Evolutionary conservation across 306 rosid species (phyloP), one percentile per base, ranked within the genome.

Genomic region (Biancaea sappan): DNA sequence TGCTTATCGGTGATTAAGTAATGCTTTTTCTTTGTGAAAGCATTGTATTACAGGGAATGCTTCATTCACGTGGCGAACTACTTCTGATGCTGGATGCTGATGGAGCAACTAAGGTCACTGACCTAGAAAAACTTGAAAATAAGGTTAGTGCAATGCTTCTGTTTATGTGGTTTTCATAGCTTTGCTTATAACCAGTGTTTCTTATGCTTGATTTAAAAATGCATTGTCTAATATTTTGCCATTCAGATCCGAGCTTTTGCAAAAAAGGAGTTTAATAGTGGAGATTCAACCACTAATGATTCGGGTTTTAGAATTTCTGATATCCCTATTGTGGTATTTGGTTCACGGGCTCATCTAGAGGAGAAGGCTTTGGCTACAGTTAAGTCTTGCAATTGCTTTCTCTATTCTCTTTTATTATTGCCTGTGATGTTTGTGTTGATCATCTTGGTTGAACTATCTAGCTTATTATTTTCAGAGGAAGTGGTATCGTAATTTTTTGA

Each of bases 31-130:
- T 79, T 71, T 82, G 66, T 76, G 91, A 86, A 94, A 91, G 94
- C 94, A 91, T 89, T 78, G 80, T 73, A 80, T 91, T 89, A 91
- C 93, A 94, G 98, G 98, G 98, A 53, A 94, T 94, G 94, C 81
- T 94, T 81, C 98, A 94, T 88, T 89, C 98, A 56, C 96, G 98
- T 69, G 98, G 98, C 81, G 97, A 94, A 71, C 71, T 94, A 79
- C 92, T 94, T 82, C 87, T 94, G 61, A 94, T 94, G 98, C 81
- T 94, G 72, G 98, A 94, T 80, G 98, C 98, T 74, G 98, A 94
- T 88, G 98, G 98, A 73, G 98, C 98, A 83, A 94, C 97, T 34
- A 85, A 89, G 84, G 83, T 94, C 73, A 84, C 78, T 64, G 98
- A 91, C 72, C 80, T 89, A 43, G 98, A 94, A 86, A 94, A 94